A percentile compares a stretch with the other conserved stretches of the same genome.
Conservation (phyloP, 257 asterid species). For the Penstemon barbatus region DNA sequence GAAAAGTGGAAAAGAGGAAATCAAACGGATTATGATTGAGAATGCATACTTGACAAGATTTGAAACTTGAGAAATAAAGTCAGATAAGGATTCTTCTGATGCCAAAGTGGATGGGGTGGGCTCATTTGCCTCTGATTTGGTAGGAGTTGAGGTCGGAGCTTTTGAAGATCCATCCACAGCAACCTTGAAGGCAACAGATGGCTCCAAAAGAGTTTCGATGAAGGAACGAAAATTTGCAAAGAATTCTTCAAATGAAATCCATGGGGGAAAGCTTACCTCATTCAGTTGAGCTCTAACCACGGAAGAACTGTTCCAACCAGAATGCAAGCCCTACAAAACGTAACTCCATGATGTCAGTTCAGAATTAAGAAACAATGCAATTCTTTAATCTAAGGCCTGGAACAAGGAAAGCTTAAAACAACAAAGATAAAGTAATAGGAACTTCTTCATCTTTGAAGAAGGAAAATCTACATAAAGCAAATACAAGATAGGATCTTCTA, state of each 20-base stretch:
- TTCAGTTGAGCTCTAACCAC: conserved; percentile 57
- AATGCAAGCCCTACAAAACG: conserved; percentile 48
- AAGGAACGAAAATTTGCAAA: conserved; percentile 33
- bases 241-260: conserved; percentile 33
- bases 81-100: conserved; percentile 63
- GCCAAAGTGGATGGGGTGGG: conserved; percentile 40
- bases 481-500: neutral
- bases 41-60: conserved; percentile 69
- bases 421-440: conserved; percentile 10
- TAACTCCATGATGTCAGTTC: conserved; percentile 8
- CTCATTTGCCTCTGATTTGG: conserved; percentile 32
- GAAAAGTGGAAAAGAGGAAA: conserved; percentile 1
- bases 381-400: neutral
- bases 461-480: conserved; percentile 6
- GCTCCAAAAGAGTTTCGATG: conserved; percentile 30
- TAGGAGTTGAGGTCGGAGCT: conserved; percentile 41
- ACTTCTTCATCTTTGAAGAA: neutral
- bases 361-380: conserved; percentile 5
- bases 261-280: conserved; percentile 49
- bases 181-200: conserved; percentile 59
- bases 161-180: conserved; percentile 55
- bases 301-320: conserved; percentile 50
- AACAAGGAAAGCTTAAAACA: neutral
- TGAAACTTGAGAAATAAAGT: conserved; percentile 71
- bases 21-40: conserved; percentile 28